Evolutionary conservation across 371 early-diverging fungal species (phyloP).

Genomic region (Fennellomyces sp.): DNA sequence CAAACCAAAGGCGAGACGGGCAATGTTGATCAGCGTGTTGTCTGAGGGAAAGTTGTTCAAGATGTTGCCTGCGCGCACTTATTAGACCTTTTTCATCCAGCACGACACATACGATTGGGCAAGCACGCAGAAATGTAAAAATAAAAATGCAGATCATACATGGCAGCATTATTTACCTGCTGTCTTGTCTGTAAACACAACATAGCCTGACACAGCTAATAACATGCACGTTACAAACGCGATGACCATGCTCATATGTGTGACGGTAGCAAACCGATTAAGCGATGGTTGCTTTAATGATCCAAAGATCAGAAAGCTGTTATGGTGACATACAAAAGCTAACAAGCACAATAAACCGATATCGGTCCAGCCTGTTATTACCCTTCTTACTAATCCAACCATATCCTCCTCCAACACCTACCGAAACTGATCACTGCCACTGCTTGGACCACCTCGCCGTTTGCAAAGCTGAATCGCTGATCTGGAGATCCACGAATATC

Average conservation of each 20-base stretch:
- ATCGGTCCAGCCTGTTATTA: background rate
- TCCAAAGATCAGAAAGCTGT: conserved; percentile 78
- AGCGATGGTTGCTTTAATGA: conserved; percentile 73
- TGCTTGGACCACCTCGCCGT: conserved; percentile 70
- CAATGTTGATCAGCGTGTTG: conserved; percentile 73
- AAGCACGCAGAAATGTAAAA: background rate
- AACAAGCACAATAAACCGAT: background rate
- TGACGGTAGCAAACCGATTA: conserved; percentile 72
- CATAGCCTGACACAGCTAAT: conserved; percentile 67
- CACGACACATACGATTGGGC: background rate
- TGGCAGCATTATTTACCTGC: no score
- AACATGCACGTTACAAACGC: conserved; percentile 71
- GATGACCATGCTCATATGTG: conserved; percentile 69
- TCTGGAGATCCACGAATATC: conserved; percentile 55
- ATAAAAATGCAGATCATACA: no score
- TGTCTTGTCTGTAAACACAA: conserved; percentile 75
- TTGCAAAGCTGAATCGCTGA: conserved; percentile 49
- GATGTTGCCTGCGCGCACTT: conserved; percentile 78
- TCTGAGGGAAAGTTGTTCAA: conserved; percentile 80
- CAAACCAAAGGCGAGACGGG: conserved; percentile 77
- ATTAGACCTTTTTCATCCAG: background rate
- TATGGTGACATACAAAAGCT: conserved; percentile 88
- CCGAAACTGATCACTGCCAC: conserved; percentile 85
- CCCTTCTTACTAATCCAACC: background rate
- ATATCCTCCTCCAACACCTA: conserved; percentile 20